A percentile compares a stretch with the other conserved stretches of the same genome.
Conservation (phyloP, 2,329 filamentous ascomycete species). For the Penicillium aurantiogriseum region DNA sequence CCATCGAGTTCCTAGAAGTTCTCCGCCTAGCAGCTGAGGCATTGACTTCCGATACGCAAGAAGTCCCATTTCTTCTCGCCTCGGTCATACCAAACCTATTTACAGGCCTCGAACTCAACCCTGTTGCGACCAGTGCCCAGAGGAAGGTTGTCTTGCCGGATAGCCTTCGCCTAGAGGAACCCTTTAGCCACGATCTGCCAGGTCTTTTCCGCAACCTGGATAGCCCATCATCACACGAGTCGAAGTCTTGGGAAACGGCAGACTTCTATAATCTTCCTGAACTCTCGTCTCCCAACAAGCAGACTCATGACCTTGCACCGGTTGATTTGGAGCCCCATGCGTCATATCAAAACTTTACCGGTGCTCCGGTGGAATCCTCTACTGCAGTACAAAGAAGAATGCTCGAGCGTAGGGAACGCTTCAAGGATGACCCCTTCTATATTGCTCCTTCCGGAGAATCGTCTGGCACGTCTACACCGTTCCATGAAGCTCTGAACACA, state of each 20-base stretch:
- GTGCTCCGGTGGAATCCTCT: constrained; percentile 59
- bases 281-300: constrained; percentile 17
- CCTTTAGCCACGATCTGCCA: constrained; percentile 74
- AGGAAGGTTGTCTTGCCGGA: constrained; percentile 78
- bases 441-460: constrained; percentile 60
- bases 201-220: constrained; percentile 62
- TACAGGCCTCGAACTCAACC: constrained; percentile 82
- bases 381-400: constrained; percentile 72
- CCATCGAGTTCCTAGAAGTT: constrained; percentile 88
- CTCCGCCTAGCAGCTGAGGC: constrained; percentile 85
- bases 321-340: constrained; percentile 24
- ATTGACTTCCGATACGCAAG: constrained; percentile 42
- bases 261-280: constrained; percentile 43
- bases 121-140: constrained; percentile 79
- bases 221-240: constrained; percentile 36
- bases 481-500: constrained; percentile 71
- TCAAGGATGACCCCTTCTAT: constrained; percentile 94
- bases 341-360: constrained; percentile 39
- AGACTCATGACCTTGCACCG: constrained; percentile 18
- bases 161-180: constrained; percentile 73
- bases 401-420: constrained; percentile 74
- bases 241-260: constrained; percentile 10
- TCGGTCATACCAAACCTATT: constrained; percentile 90
- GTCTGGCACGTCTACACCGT: constrained; percentile 68
- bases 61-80: constrained; percentile 79